Conservation (phyloP, 345 rosid species). For the Salix koriyanagi region DNA sequence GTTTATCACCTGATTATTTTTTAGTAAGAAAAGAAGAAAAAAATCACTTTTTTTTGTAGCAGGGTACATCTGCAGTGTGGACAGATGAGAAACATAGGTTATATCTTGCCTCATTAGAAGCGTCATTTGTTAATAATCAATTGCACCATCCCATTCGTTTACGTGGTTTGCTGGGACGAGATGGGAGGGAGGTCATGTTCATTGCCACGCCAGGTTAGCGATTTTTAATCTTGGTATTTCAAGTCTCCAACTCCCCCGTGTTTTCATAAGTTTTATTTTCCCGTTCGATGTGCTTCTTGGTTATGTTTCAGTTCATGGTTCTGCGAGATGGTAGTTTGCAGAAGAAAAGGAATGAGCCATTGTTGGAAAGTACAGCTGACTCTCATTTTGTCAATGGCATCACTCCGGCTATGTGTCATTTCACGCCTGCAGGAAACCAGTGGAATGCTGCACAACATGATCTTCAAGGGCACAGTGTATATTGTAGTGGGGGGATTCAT, state of each 20-base stretch:
- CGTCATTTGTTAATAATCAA: slow-evolving; percentile 55
- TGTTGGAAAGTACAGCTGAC: slow-evolving; percentile 38
- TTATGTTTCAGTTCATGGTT: slow-evolving; percentile 38
- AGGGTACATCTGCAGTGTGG: slow-evolving; percentile 52
- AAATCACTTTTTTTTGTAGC: slow-evolving; percentile 4
- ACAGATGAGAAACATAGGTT: slow-evolving; percentile 67
- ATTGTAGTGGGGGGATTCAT: slow-evolving; percentile 20
- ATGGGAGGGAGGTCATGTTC: slow-evolving; percentile 17
- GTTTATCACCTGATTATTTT: not conserved
- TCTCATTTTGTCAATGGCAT: slow-evolving; percentile 19
- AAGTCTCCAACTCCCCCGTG: not conserved
- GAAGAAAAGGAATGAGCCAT: slow-evolving; percentile 36
- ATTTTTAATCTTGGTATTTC: not conserved
- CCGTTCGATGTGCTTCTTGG: slow-evolving; percentile 1
- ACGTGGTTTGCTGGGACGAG: slow-evolving; percentile 15
- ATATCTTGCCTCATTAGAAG: slow-evolving; percentile 58
- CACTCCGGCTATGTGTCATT: slow-evolving; percentile 16
- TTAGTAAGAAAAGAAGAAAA: too few relatives aligned
- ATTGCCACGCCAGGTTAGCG: slow-evolving; percentile 47
- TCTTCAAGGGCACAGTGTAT: slow-evolving; percentile 11
- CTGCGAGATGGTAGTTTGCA: slow-evolving; percentile 39
- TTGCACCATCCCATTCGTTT: slow-evolving; percentile 36
- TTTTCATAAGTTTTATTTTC: not conserved
- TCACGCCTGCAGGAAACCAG: slow-evolving; percentile 9
- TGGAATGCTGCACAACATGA: slow-evolving; percentile 7